phyloP scores from a whole-genome alignment of 1,284 basidiomycete genomes.

The Malassezia sympodialis region DNA sequence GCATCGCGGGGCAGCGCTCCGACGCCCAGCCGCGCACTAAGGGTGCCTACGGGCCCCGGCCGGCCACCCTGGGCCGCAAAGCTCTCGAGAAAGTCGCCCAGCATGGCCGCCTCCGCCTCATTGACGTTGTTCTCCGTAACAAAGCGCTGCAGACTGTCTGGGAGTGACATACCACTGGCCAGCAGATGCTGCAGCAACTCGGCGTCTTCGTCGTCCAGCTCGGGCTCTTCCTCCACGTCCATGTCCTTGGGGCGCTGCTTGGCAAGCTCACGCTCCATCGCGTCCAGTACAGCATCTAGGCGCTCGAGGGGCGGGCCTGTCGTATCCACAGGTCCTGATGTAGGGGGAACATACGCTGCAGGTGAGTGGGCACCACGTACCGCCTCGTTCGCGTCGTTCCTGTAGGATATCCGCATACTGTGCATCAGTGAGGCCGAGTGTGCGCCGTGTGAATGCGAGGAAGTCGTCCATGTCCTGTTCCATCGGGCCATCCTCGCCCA shows the following conservation, averaged over 20 bases:
- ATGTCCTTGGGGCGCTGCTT: neutral
- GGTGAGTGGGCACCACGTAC: conserved; percentile 3
- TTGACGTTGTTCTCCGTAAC: neutral
- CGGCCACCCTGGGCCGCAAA: conserved; percentile 10
- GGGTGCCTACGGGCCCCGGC: conserved; percentile 37
- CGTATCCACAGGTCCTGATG: neutral
- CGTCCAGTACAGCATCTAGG: conserved; percentile 13
- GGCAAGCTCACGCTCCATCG: conserved; percentile 14
- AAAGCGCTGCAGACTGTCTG: conserved; percentile 13
- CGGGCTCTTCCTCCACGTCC: conserved; percentile 4
- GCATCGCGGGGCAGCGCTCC: conserved; percentile 31
- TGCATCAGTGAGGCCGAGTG: conserved; percentile 8
- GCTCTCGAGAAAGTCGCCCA: conserved; percentile 15
- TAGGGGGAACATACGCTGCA: conserved; percentile 2
- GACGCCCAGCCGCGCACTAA: conserved; percentile 47
- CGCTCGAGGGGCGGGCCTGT: neutral
- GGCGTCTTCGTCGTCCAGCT: conserved; percentile 9
- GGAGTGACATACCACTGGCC: conserved; percentile 9
- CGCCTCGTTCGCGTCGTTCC: conserved; percentile 9
- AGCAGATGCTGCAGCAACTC: conserved; percentile 17
- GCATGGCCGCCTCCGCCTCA: conserved; percentile 2
- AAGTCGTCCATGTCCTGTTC: conserved; percentile 15
- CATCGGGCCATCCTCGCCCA: neutral
- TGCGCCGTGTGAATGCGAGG: conserved; percentile 12
- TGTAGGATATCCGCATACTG: conserved; percentile 12